phyloP scores from a whole-genome alignment of 2,329 filamentous ascomycete species.

The Penicillium occitanis region DNA sequence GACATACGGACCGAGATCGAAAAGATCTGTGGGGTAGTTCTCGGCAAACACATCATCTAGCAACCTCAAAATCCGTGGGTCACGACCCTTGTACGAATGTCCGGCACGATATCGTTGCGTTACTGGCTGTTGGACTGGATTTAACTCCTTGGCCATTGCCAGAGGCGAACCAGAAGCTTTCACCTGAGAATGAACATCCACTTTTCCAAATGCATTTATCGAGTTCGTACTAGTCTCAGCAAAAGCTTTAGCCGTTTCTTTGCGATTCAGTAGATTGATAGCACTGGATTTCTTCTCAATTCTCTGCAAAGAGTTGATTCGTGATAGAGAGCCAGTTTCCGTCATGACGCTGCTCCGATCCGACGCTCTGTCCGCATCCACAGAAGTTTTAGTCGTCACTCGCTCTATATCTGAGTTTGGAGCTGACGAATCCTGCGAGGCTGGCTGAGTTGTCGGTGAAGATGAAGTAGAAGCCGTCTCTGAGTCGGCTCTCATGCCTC shows the following conservation, averaged over 20 bases:
- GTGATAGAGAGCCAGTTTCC: constrained; percentile 32
- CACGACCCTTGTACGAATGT: constrained; percentile 83
- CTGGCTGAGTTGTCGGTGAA: constrained; percentile 34
- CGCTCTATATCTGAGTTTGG: constrained; percentile 35
- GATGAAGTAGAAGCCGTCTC: constrained; percentile 35
- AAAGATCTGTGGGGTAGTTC: constrained; percentile 59
- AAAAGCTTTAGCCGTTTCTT: constrained; percentile 58
- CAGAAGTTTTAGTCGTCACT: constrained; percentile 27
- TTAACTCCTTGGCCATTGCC: constrained; percentile 36
- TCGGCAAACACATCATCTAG: constrained; percentile 80
- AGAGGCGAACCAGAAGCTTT: constrained; percentile 38
- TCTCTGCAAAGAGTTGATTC: constrained; percentile 30
- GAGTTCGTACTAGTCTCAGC: constrained; percentile 66
- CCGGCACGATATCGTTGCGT: constrained; percentile 58
- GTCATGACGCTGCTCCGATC: constrained; percentile 34
- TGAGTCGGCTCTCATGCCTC: constrained; percentile 30
- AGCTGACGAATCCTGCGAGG: constrained; percentile 36
- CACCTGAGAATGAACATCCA: constrained; percentile 54
- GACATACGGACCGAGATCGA: constrained; percentile 75
- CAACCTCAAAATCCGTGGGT: constrained; percentile 61
- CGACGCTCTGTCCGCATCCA: constrained; percentile 27
- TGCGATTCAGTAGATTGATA: constrained; percentile 60
- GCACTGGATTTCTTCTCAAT: constrained; percentile 53
- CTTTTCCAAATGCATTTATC: constrained; percentile 63
- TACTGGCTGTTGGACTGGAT: constrained; percentile 27